phyloP scores from a whole-genome alignment of 108 stramenopile species.

The Nitzschia sp. region DNA sequence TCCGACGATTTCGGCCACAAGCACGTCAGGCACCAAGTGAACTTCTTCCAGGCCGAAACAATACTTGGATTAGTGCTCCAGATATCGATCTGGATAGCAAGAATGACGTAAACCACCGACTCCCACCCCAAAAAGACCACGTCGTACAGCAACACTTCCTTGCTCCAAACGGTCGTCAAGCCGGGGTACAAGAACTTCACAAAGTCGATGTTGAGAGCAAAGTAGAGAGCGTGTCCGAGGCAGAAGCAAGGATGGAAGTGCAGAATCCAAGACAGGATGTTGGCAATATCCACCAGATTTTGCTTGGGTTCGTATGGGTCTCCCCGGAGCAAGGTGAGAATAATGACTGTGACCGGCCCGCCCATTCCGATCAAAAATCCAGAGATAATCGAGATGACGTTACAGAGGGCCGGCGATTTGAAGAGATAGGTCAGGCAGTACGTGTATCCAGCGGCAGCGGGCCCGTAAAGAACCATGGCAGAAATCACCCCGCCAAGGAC shows the following conservation, averaged over 20 bases:
- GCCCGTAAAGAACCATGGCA: slow-evolving; percentile 88
- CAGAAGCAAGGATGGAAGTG: slow-evolving; percentile 60
- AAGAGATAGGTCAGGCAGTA: slow-evolving; percentile 93
- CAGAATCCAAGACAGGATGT: slow-evolving; percentile 61
- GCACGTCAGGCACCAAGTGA: slow-evolving; percentile 42
- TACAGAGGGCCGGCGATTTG: slow-evolving; percentile 80
- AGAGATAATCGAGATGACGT: slow-evolving; percentile 85
- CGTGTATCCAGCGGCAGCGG: slow-evolving; percentile 90
- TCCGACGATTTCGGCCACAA: slow-evolving; percentile 18
- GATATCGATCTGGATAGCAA: slow-evolving; percentile 84
- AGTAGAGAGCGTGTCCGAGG: slow-evolving; percentile 44
- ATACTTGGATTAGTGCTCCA: slow-evolving; percentile 68
- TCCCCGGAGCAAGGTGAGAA: slow-evolving; percentile 39
- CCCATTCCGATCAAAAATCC: slow-evolving; percentile 88
- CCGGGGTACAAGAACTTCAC: slow-evolving; percentile 41
- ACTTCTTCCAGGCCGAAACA: slow-evolving; percentile 34
- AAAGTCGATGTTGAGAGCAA: slow-evolving; percentile 47
- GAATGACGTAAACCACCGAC: slow-evolving; percentile 63
- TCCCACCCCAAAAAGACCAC: slow-evolving; percentile 69
- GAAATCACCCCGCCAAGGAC: slow-evolving; percentile 65
- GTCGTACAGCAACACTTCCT: slow-evolving; percentile 55
- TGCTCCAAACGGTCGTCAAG: slow-evolving; percentile 55
- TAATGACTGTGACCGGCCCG: neutral
- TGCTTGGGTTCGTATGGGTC: slow-evolving; percentile 41
- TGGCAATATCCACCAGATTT: slow-evolving; percentile 49